Percentiles rank a stretch among this genome's conserved stretches.
These are phyloP conservation scores for Boletus smithii DNA, from an alignment of 1,284 basidiomycete genomes.

Conservation along the genomic window DNA sequence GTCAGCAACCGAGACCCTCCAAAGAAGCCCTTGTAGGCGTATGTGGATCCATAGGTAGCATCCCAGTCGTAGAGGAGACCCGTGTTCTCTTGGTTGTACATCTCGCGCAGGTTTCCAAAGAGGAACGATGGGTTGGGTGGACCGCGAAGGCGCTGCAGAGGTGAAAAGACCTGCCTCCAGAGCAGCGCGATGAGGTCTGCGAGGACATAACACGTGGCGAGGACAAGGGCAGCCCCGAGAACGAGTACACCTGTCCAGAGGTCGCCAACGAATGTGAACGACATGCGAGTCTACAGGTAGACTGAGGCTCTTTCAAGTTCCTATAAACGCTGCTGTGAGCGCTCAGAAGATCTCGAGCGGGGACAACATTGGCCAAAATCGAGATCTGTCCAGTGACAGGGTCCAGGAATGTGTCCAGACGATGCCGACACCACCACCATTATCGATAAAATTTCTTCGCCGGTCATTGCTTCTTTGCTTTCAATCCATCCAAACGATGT, in stretches of 20 bases:
- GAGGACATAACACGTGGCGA: conserved; percentile 20
- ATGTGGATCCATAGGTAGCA: conserved; percentile 46
- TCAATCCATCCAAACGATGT: conserved; percentile 31
- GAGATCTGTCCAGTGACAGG: background rate
- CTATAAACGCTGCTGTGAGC: background rate
- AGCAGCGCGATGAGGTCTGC: conserved; percentile 37
- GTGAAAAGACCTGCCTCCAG: conserved; percentile 36
- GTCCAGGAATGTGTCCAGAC: background rate
- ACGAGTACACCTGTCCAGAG: background rate
- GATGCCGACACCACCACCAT: conserved; percentile 15
- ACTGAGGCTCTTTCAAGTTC: background rate
- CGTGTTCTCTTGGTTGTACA: conserved; percentile 58
- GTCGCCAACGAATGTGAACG: background rate
- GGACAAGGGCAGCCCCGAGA: conserved; percentile 2
- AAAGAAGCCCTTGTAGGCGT: conserved; percentile 56
- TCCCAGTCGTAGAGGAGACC: conserved; percentile 50
- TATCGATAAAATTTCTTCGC: conserved; percentile 18
- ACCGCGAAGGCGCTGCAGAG: conserved; percentile 38
- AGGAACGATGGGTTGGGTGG: conserved; percentile 44
- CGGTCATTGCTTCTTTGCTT: conserved; percentile 22
- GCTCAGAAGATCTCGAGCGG: too few species aligned
- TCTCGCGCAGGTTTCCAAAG: conserved; percentile 52
- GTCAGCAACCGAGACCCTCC: conserved; percentile 54
- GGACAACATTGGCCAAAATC: background rate
- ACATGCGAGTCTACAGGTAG: background rate